Percentiles rank a stretch among this genome's conserved stretches.
These are phyloP conservation scores for Trypanosoma scelopori DNA, from an alignment of 208 protist genomes.

Conservation along the genomic window DNA sequence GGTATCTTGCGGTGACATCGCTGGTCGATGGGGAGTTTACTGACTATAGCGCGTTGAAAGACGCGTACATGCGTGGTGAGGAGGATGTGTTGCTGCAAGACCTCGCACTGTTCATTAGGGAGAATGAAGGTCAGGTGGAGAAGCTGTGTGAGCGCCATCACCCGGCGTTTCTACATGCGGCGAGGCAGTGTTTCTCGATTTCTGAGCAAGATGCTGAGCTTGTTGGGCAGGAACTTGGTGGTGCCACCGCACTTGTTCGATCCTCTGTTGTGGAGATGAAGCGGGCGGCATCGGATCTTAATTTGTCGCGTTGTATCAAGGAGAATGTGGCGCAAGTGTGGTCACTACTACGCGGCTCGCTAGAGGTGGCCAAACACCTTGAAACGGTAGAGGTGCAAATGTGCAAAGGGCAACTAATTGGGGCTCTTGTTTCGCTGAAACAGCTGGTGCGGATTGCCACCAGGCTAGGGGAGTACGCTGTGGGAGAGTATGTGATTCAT, in stretches of 20 bases:
- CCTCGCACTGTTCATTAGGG: slow-evolving; percentile 72
- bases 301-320: slow-evolving; percentile 59
- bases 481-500: slow-evolving; percentile 87
- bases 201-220: slow-evolving; percentile 79
- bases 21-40: slow-evolving; percentile 88
- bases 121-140: slow-evolving; percentile 87
- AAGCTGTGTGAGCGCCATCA: slow-evolving; percentile 86
- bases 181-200: slow-evolving; percentile 83
- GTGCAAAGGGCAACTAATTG: slow-evolving; percentile 69
- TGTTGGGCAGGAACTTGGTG: slow-evolving; percentile 84
- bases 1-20: slow-evolving; percentile 83
- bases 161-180: slow-evolving; percentile 80
- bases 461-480: slow-evolving; percentile 67
- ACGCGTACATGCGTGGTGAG: slow-evolving; percentile 77
- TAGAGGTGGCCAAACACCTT: slow-evolving; percentile 76
- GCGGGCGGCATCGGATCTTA: slow-evolving; percentile 58
- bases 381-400: slow-evolving; percentile 80
- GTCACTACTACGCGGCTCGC: slow-evolving; percentile 43
- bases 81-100: slow-evolving; percentile 78
- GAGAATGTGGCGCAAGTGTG: slow-evolving; percentile 64
- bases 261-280: slow-evolving; percentile 77
- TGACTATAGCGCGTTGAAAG: slow-evolving; percentile 83
- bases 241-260: slow-evolving; percentile 67
- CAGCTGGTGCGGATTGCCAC: slow-evolving; percentile 69
- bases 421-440: slow-evolving; percentile 68